Percentiles rank a stretch among this genome's conserved stretches.
Conservation (phyloP, 345 rosid genomes). For the Nephelium lappaceum region DNA sequence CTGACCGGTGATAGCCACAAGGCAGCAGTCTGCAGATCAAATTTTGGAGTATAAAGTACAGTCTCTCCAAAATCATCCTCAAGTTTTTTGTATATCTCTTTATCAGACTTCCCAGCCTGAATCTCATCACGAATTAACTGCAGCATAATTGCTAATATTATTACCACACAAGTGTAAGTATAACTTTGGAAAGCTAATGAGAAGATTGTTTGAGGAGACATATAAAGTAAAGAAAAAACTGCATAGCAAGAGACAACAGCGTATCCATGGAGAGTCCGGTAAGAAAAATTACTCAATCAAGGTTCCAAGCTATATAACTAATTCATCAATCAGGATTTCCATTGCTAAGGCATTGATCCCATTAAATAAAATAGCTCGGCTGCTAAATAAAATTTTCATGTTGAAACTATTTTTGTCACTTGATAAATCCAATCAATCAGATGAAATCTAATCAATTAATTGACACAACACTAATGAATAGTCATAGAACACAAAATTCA, state of each 20-base stretch:
- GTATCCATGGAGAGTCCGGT: background rate
- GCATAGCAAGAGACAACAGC: background rate
- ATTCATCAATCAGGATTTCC: background rate
- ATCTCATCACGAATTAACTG: constrained; percentile 96
- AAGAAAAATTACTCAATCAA: background rate
- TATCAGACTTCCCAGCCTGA: constrained; percentile 79
- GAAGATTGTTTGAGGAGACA: constrained; percentile 2
- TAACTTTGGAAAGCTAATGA: background rate
- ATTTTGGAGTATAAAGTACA: constrained; percentile 88
- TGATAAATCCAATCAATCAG: background rate
- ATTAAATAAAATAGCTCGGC: background rate
- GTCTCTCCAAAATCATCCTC: constrained; percentile 97
- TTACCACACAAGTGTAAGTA: background rate
- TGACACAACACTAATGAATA: background rate
- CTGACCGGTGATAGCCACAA: constrained; percentile 92
- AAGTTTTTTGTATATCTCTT: constrained; percentile 87
- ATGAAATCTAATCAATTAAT: background rate
- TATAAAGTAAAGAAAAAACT: background rate
- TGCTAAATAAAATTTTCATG: background rate
- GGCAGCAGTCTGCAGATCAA: constrained; percentile 90
- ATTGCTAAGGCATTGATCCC: background rate
- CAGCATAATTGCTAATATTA: constrained; percentile 19
- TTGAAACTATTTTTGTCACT: background rate
- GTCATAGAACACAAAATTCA: constrained; percentile 4
- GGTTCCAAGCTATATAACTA: background rate